Conservation (phyloP, 2,329 filamentous ascomycete genomes). For the Epichloe gansuensis region DNA sequence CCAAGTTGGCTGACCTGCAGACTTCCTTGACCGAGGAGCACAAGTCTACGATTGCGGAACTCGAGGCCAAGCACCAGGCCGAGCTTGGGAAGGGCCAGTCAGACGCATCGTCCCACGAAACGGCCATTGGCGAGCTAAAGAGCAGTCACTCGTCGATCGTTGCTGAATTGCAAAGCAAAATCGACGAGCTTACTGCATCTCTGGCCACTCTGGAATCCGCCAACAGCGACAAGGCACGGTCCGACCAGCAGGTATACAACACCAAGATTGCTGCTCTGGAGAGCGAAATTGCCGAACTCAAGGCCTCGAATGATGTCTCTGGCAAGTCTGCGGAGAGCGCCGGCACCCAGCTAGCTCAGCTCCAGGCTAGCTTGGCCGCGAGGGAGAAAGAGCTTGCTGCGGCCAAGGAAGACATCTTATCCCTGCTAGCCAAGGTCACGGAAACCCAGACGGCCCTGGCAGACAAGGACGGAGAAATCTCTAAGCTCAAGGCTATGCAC, state of each 20-base stretch:
- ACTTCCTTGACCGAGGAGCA: conserved; percentile 38
- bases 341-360: conserved; percentile 24
- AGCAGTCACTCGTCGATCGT: conserved; percentile 34
- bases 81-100: conserved; percentile 35
- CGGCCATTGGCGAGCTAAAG: conserved; percentile 38
- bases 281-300: conserved; percentile 38
- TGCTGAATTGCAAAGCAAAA: conserved; percentile 40
- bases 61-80: conserved; percentile 41
- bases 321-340: conserved; percentile 32
- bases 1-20: conserved; percentile 39
- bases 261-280: conserved; percentile 39
- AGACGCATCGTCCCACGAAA: conserved; percentile 34
- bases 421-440: conserved; percentile 37
- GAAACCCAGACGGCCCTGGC: conserved; percentile 33
- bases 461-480: conserved; percentile 36
- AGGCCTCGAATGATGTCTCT: conserved; percentile 33
- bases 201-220: conserved; percentile 33
- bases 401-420: conserved; percentile 27
- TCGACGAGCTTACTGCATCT: conserved; percentile 39
- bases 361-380: conserved; percentile 28
- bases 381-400: conserved; percentile 35
- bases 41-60: conserved; percentile 30
- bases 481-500: conserved; percentile 42
- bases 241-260: conserved; percentile 31
- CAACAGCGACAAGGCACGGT: conserved; percentile 32